phyloP scores from a whole-genome alignment of 129 eudicot species.

The Deinandra increscens region DNA sequence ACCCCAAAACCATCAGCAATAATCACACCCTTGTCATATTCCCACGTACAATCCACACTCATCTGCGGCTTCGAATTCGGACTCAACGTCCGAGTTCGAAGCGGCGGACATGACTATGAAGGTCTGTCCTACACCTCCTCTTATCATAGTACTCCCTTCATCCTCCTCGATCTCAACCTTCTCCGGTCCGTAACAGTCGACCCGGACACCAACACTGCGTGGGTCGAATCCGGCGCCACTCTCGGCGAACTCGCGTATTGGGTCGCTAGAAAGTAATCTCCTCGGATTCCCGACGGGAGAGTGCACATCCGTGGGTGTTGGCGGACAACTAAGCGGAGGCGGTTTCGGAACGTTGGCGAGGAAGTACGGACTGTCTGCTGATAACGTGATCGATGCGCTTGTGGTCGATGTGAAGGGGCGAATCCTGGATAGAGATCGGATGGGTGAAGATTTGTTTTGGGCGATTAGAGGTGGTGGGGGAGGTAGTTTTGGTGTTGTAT shows the following conservation, averaged over 20 bases:
- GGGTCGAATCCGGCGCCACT: slow-evolving; percentile 15
- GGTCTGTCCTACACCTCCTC: slow-evolving; percentile 11
- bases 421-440: neutral
- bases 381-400: slow-evolving; percentile 8
- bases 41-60: slow-evolving; percentile 12
- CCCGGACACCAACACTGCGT: neutral
- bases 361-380: neutral
- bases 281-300: slow-evolving; percentile 9
- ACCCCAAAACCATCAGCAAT: slow-evolving; percentile 12
- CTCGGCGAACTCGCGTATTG: neutral
- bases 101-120: slow-evolving; percentile 12
- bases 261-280: neutral
- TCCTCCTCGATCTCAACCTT: neutral
- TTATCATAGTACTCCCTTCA: neutral
- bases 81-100: neutral
- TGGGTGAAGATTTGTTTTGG: slow-evolving; percentile 21
- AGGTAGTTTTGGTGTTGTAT: neutral
- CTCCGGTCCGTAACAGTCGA: neutral
- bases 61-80: neutral
- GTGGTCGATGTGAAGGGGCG: neutral
- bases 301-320: slow-evolving; percentile 5
- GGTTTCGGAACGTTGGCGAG: slow-evolving; percentile 1
- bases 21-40: slow-evolving; percentile 12
- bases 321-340: neutral
- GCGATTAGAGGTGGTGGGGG: neutral